phyloP scores from a whole-genome alignment of 345 rosid genomes.

The Hibiscus tridactylites region DNA sequence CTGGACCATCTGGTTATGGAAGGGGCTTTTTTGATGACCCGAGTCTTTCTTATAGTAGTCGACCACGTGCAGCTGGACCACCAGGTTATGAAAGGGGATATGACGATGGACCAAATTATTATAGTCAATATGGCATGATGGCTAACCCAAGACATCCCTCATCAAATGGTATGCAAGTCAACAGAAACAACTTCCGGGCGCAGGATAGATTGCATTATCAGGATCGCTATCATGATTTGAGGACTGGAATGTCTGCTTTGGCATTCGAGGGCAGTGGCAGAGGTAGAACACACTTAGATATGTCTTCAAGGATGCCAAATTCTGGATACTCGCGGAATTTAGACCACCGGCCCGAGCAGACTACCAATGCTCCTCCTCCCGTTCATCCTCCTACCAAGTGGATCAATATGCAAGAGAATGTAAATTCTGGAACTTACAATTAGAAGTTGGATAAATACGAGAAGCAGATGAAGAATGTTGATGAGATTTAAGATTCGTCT shows the following conservation, averaged over 20 bases:
- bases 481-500: conserved; percentile 41
- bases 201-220: conserved; percentile 37
- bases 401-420: conserved; percentile 31
- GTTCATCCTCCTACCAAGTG: conserved; percentile 55
- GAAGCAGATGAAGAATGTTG: conserved; percentile 45
- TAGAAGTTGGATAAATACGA: conserved; percentile 33
- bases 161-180: conserved; percentile 38
- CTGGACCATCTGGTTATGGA: conserved; percentile 49
- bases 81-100: conserved; percentile 47
- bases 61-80: conserved; percentile 52
- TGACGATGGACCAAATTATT: conserved; percentile 34
- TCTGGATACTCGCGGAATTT: conserved; percentile 20
- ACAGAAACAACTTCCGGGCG: conserved; percentile 27
- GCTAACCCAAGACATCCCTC: conserved; percentile 37
- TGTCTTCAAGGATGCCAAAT: conserved; percentile 23
- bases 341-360: conserved; percentile 33
- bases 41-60: conserved; percentile 23
- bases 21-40: conserved; percentile 43
- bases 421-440: conserved; percentile 28
- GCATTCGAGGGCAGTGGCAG: conserved; percentile 40
- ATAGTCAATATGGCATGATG: conserved; percentile 31
- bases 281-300: conserved; percentile 19
- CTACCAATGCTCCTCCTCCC: conserved; percentile 33
- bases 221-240: conserved; percentile 41
- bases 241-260: conserved; percentile 46